Conservation (phyloP, 1,284 basidiomycete genomes). For the Sporisorium exsertum region DNA sequence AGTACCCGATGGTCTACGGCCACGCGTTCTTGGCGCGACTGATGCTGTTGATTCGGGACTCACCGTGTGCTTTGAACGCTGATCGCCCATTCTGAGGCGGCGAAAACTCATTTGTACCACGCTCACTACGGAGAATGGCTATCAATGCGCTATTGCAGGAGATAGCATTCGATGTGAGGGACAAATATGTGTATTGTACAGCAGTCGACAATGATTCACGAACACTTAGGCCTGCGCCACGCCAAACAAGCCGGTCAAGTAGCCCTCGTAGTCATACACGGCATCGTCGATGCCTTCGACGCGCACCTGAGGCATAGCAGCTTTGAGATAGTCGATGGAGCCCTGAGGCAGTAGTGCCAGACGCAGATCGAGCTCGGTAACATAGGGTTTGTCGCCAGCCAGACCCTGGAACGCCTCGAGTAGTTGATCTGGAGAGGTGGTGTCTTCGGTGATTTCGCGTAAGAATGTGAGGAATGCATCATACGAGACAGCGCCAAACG, state of each 20-base stretch:
- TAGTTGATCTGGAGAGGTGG: constrained; percentile 90
- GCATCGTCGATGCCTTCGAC: constrained; percentile 57
- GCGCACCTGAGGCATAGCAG: constrained; percentile 57
- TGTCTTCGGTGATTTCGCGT: constrained; percentile 90
- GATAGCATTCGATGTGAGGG: background rate
- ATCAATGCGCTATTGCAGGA: too few relatives aligned
- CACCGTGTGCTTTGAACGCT: too few relatives aligned
- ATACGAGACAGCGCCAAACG: constrained; percentile 89
- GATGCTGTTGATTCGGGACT: background rate
- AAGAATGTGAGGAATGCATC: constrained; percentile 95
- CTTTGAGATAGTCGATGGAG: constrained; percentile 81
- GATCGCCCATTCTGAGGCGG: too few relatives aligned
- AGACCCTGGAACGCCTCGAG: constrained; percentile 93
- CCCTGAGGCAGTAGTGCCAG: constrained; percentile 83
- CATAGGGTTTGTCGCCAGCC: constrained; percentile 90
- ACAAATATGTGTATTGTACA: constrained; percentile 16
- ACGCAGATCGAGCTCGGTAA: constrained; percentile 91
- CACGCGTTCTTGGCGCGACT: background rate
- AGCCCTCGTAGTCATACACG: constrained; percentile 62
- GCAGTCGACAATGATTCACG: background rate
- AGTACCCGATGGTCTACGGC: background rate
- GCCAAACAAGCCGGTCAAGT: constrained; percentile 50
- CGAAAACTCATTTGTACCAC: too few relatives aligned
- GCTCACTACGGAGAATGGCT: too few relatives aligned
- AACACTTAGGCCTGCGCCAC: constrained; percentile 31